These are phyloP conservation scores for Murraya paniculata DNA, from an alignment of 345 rosid genomes.

Conservation along the genomic window DNA sequence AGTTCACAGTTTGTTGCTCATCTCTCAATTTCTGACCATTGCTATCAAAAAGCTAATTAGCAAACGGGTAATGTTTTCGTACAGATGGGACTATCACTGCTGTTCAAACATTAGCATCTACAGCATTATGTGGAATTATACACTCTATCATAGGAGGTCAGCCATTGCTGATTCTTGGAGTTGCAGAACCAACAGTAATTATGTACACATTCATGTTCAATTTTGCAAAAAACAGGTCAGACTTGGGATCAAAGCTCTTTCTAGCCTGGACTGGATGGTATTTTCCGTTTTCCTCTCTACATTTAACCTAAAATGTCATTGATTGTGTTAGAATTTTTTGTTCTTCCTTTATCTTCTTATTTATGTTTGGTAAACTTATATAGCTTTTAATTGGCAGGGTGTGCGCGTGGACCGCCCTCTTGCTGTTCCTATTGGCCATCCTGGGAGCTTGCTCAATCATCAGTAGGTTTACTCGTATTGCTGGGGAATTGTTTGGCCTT, in stretches of 20 bases:
- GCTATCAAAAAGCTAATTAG: not conserved
- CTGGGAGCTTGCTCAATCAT: slow-evolving; percentile 92
- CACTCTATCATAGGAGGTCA: slow-evolving; percentile 91
- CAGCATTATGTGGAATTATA: slow-evolving; percentile 84
- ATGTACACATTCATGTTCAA: slow-evolving; percentile 97
- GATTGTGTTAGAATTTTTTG: not conserved
- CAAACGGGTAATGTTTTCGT: not conserved
- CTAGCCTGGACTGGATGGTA: slow-evolving; percentile 99
- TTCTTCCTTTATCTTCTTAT: not conserved
- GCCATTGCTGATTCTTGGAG: slow-evolving; percentile 90
- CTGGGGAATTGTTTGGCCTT: slow-evolving; percentile 92
- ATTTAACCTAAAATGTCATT: slow-evolving; percentile 7
- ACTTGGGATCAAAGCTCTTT: slow-evolving; percentile 77
- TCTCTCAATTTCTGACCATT: not conserved
- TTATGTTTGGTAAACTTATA: not conserved
- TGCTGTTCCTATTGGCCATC: slow-evolving; percentile 80
- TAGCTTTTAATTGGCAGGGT: slow-evolving; percentile 52
- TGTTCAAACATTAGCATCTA: slow-evolving; percentile 88
- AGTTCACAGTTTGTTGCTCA: not conserved
- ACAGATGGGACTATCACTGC: slow-evolving; percentile 86
- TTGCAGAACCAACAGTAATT: slow-evolving; percentile 95
- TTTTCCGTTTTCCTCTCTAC: not conserved
- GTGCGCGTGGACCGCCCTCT: slow-evolving; percentile 87
- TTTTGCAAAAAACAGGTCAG: slow-evolving; percentile 72
- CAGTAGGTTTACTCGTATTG: slow-evolving; percentile 88